A percentile compares a stretch with the other conserved stretches of the same genome.
Conservation (phyloP, 768 basidiomycete genomes). For the Amanita subjunquillea region DNA sequence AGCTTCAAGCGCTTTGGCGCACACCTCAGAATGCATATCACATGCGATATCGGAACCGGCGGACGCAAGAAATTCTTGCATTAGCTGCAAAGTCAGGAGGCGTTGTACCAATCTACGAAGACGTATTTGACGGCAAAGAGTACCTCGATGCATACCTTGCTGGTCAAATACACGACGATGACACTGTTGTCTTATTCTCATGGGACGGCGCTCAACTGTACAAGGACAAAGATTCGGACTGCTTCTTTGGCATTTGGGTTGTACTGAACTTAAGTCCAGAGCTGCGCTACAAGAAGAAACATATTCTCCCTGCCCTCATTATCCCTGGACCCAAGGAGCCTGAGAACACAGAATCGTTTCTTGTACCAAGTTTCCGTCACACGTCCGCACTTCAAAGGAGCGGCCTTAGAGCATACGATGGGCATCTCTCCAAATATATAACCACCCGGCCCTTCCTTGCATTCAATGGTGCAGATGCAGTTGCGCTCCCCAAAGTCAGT, state of each 20-base stretch:
- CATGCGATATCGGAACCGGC: conserved; percentile 3
- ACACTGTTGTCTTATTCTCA: conserved; percentile 25
- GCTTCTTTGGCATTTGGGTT: conserved; percentile 27
- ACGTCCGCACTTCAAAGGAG: conserved; percentile 17
- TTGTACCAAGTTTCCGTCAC: conserved; percentile 24
- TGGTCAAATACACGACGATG: conserved; percentile 10
- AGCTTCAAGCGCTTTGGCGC: conserved; percentile 2
- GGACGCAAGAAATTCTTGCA: background rate
- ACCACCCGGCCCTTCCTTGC: background rate
- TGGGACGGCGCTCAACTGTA: conserved; percentile 33
- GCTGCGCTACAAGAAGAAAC: conserved; percentile 21
- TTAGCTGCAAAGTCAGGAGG: background rate
- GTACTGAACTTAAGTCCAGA: conserved; percentile 20
- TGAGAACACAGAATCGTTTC: conserved; percentile 21
- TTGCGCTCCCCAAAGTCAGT: background rate
- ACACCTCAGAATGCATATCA: background rate
- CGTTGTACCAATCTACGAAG: conserved; percentile 8
- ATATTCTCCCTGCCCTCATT: too few relatives aligned
- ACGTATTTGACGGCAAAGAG: too few relatives aligned
- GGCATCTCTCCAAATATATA: background rate
- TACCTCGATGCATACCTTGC: conserved; percentile 12
- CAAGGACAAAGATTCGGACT: conserved; percentile 21
- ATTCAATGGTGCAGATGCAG: background rate
- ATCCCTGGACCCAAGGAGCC: too few relatives aligned
- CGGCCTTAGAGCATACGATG: conserved; percentile 14